phyloP scores from a whole-genome alignment of 2,329 filamentous ascomycete species.

The Scytalidium lignicola region DNA sequence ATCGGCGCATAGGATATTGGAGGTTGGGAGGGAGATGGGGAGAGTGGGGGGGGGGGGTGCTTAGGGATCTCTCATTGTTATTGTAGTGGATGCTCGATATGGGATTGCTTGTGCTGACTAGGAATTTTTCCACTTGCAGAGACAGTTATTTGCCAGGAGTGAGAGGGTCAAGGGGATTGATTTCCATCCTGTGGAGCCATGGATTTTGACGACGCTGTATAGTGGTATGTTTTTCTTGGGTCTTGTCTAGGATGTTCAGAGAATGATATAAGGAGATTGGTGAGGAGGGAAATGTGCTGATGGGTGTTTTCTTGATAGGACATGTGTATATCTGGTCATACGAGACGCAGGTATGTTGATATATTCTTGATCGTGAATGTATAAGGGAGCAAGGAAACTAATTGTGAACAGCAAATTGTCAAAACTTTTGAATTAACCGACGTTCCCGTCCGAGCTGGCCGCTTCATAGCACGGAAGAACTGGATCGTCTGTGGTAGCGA shows the following conservation, averaged over 20 bases:
- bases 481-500: slow-evolving; percentile 97
- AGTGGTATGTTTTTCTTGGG: slow-evolving; percentile 64
- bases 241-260: slow-evolving; percentile 18
- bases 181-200: slow-evolving; percentile 95
- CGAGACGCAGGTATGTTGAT: slow-evolving; percentile 65
- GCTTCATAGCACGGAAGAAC: slow-evolving; percentile 96
- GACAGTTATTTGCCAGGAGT: slow-evolving; percentile 80
- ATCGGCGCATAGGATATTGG: not conserved
- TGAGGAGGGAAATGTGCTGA: slow-evolving; percentile 1
- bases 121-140: slow-evolving; percentile 39
- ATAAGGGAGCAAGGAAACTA: slow-evolving; percentile 5
- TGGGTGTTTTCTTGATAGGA: slow-evolving; percentile 45
- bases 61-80: no score
- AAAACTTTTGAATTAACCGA: slow-evolving; percentile 99
- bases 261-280: slow-evolving; percentile 11
- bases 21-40: not conserved
- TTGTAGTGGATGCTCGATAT: no score
- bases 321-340: slow-evolving; percentile 99
- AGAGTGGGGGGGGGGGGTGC: not conserved
- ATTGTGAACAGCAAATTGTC: slow-evolving; percentile 64
- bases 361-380: not conserved
- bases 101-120: no score
- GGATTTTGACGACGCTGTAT: slow-evolving; percentile 93
- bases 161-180: slow-evolving; percentile 97
- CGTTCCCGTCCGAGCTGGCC: slow-evolving; percentile 92